These are phyloP conservation scores for Synchytrium microbalum DNA, from an alignment of 371 early-diverging fungal genomes.

Conservation along the genomic window DNA sequence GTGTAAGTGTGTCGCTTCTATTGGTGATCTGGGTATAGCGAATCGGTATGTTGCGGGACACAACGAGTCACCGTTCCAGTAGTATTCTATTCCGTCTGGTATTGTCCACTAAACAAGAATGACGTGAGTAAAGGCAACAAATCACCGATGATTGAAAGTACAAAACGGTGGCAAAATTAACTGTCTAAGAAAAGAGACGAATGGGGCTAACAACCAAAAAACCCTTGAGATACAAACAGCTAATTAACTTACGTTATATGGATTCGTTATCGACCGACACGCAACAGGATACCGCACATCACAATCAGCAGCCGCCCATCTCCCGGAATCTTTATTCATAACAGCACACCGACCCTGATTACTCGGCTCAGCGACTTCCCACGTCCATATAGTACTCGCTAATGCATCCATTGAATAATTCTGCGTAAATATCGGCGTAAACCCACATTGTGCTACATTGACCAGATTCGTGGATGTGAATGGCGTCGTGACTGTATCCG, in stretches of 20 bases:
- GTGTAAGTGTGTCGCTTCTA: background rate
- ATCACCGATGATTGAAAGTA: no score
- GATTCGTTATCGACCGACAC: background rate
- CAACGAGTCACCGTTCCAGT: background rate
- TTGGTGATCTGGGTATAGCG: background rate
- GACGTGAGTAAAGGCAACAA: no score
- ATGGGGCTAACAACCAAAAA: no score
- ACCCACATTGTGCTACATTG: background rate
- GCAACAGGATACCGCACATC: background rate
- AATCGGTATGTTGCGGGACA: background rate
- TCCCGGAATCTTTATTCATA: background rate
- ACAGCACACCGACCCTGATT: background rate
- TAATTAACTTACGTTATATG: background rate
- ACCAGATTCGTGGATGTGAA: background rate
- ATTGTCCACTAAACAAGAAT: background rate
- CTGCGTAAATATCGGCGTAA: background rate
- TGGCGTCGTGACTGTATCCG: background rate
- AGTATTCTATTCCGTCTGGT: background rate
- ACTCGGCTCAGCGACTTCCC: background rate
- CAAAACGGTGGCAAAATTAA: no score
- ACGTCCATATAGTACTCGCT: background rate
- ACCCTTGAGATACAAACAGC: background rate
- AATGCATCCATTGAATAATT: background rate
- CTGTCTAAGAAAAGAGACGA: no score
- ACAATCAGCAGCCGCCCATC: background rate